A percentile compares a stretch with the other conserved stretches of the same genome.
Evolutionary conservation across 495 filamentous ascomycete genomes (phyloP).

Genomic region (Annulohypoxylon stygium): DNA sequence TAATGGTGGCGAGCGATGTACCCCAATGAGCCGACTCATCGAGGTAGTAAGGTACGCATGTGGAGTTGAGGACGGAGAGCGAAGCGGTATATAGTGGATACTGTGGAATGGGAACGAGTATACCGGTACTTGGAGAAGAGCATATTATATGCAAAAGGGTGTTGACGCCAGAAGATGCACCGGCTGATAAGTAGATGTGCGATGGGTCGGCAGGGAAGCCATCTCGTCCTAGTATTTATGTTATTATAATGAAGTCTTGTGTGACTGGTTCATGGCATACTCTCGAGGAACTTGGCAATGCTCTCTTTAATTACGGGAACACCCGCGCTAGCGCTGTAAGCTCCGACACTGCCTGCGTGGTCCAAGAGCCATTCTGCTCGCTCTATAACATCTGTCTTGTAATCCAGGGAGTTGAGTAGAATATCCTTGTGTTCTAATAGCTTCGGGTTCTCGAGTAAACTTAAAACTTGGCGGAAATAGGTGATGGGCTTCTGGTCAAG

Average conservation of each 20-base stretch:
- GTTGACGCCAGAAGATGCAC: slow-evolving; percentile 94
- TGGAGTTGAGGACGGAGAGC: slow-evolving; percentile 84
- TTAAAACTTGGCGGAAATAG: slow-evolving; percentile 97
- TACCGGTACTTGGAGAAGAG: slow-evolving; percentile 78
- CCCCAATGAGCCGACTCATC: slow-evolving; percentile 89
- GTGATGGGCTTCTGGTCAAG: slow-evolving; percentile 99
- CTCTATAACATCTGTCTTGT: slow-evolving; percentile 88
- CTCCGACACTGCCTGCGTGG: slow-evolving; percentile 90
- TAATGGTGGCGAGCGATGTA: slow-evolving; percentile 83
- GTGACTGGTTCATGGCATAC: slow-evolving; percentile 58
- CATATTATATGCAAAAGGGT: slow-evolving; percentile 93
- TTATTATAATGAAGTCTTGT: slow-evolving; percentile 16
- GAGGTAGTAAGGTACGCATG: slow-evolving; percentile 91
- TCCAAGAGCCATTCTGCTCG: slow-evolving; percentile 83
- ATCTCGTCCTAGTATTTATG: slow-evolving; percentile 72
- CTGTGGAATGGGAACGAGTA: slow-evolving; percentile 96
- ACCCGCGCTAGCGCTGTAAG: slow-evolving; percentile 95
- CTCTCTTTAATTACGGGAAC: slow-evolving; percentile 85
- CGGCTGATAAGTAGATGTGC: slow-evolving; percentile 87
- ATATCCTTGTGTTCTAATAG: slow-evolving; percentile 84
- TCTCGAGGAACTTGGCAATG: slow-evolving; percentile 91
- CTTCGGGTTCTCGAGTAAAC: slow-evolving; percentile 88
- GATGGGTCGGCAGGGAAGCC: slow-evolving; percentile 83
- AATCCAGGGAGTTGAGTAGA: slow-evolving; percentile 75
- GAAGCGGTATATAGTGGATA: slow-evolving; percentile 98